These are phyloP conservation scores for Claviceps maximensis DNA, from an alignment of 2,329 filamentous ascomycete species.

Conservation along the genomic window DNA sequence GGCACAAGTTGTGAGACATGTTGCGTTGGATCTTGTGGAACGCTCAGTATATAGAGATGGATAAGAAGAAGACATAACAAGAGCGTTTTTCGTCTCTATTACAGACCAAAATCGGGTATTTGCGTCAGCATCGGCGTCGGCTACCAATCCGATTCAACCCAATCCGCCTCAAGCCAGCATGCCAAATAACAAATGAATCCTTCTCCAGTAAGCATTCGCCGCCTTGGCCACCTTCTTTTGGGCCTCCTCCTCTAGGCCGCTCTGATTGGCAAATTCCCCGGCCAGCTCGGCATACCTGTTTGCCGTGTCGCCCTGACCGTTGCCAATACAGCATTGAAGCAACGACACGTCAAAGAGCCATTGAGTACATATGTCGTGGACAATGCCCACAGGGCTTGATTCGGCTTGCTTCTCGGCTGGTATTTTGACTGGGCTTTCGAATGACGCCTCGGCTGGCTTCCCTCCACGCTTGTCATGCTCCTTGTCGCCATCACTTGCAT, in stretches of 20 bases:
- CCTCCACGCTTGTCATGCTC: constrained; percentile 1
- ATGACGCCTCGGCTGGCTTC: not conserved
- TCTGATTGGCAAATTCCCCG: constrained; percentile 29
- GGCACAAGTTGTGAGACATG: constrained; percentile 64
- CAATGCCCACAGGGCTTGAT: constrained; percentile 13
- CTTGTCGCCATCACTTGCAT: not conserved
- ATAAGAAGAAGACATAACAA: too few relatives aligned
- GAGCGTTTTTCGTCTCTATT: too few relatives aligned
- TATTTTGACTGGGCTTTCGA: too few relatives aligned
- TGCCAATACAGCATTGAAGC: constrained; percentile 32
- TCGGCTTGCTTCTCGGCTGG: not conserved
- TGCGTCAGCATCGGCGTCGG: too few relatives aligned
- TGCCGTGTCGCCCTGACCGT: constrained; percentile 11
- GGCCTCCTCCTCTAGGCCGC: constrained; percentile 34
- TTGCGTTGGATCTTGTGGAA: not conserved
- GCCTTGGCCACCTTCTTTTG: constrained; percentile 45
- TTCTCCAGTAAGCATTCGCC: constrained; percentile 69
- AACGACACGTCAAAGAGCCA: constrained; percentile 48
- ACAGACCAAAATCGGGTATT: too few relatives aligned
- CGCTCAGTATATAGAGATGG: too few relatives aligned
- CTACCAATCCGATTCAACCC: too few relatives aligned
- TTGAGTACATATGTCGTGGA: constrained; percentile 39
- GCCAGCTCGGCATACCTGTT: constrained; percentile 31
- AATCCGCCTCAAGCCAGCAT: constrained; percentile 43
- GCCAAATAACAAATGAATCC: constrained; percentile 70